These are phyloP conservation scores for Halophytophthora batemanensis DNA, from an alignment of 352 stramenopile genomes.

Conservation along the genomic window DNA sequence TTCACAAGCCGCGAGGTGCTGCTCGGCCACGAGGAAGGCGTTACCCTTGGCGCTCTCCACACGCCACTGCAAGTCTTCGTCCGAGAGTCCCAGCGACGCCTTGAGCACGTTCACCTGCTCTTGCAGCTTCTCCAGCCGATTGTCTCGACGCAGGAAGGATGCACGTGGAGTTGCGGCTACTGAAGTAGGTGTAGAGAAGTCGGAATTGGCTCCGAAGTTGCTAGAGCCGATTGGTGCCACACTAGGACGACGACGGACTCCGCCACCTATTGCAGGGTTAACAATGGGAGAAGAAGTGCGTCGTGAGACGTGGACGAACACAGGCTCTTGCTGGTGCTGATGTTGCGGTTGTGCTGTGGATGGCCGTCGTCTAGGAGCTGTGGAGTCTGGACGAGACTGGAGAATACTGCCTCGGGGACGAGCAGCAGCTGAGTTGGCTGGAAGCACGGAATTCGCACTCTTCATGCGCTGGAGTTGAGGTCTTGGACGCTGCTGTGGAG, in stretches of 20 bases:
- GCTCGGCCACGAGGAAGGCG: slow-evolving; percentile 60
- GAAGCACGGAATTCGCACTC: too few relatives aligned
- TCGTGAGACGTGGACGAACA: slow-evolving; percentile 57
- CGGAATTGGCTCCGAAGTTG: too few relatives aligned
- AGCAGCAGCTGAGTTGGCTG: too few relatives aligned
- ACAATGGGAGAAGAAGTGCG: slow-evolving; percentile 54
- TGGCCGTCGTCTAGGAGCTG: slow-evolving; percentile 4
- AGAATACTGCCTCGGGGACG: too few relatives aligned
- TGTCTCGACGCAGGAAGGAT: slow-evolving; percentile 41
- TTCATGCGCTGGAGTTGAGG: too few relatives aligned
- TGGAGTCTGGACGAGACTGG: too few relatives aligned
- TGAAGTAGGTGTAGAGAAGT: background rate
- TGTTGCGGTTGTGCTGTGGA: too few relatives aligned
- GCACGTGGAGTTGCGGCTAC: slow-evolving; percentile 13
- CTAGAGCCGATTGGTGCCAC: slow-evolving; percentile 57
- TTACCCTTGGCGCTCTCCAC: slow-evolving; percentile 75
- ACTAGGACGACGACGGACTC: slow-evolving; percentile 41
- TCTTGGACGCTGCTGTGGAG: too few relatives aligned
- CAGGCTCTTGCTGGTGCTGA: slow-evolving; percentile 20
- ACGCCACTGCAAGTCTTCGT: slow-evolving; percentile 80
- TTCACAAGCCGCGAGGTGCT: slow-evolving; percentile 47
- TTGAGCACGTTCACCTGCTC: slow-evolving; percentile 79
- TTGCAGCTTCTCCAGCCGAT: slow-evolving; percentile 59
- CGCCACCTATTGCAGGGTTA: slow-evolving; percentile 16
- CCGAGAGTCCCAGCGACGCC: slow-evolving; percentile 61